These are phyloP conservation scores for Cyclotella sp. DNA, from an alignment of 108 stramenopile species.

Conservation along the genomic window DNA sequence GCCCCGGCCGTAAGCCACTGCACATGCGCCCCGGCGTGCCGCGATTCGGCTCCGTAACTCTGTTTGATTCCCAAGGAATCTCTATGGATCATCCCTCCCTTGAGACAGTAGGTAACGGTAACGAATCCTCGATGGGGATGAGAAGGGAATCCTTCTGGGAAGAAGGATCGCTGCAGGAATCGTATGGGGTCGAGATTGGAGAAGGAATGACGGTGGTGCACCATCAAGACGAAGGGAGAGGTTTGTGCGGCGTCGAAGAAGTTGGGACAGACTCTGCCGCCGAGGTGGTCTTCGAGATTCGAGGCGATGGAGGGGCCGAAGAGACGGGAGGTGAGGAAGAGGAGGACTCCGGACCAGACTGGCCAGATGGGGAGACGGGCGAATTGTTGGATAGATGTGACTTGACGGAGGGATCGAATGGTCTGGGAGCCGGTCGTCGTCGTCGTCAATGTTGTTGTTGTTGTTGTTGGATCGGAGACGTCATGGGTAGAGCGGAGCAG, in stretches of 20 bases:
- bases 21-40: conserved; percentile 55
- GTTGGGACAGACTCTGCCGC: conserved; percentile 85
- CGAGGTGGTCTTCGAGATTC: conserved; percentile 60
- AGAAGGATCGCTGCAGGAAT: conserved; percentile 60
- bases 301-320: conserved; percentile 59
- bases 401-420: conserved; percentile 15
- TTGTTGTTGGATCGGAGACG: neutral
- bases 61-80: conserved; percentile 78
- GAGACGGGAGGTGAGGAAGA: conserved; percentile 64
- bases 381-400: conserved; percentile 58
- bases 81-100: conserved; percentile 86
- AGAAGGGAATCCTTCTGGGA: conserved; percentile 89
- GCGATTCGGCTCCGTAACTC: conserved; percentile 66
- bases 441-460: no score
- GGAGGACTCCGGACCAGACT: conserved; percentile 70
- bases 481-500: neutral
- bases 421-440: no score
- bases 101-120: conserved; percentile 79
- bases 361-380: conserved; percentile 86
- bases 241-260: conserved; percentile 57
- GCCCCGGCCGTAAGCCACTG: conserved; percentile 87
- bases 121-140: conserved; percentile 91
- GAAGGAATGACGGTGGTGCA: conserved; percentile 88
- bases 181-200: conserved; percentile 71
- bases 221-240: conserved; percentile 85